Conservation (phyloP, 2,329 filamentous ascomycete genomes). For the Trichophyton benhamiae region DNA sequence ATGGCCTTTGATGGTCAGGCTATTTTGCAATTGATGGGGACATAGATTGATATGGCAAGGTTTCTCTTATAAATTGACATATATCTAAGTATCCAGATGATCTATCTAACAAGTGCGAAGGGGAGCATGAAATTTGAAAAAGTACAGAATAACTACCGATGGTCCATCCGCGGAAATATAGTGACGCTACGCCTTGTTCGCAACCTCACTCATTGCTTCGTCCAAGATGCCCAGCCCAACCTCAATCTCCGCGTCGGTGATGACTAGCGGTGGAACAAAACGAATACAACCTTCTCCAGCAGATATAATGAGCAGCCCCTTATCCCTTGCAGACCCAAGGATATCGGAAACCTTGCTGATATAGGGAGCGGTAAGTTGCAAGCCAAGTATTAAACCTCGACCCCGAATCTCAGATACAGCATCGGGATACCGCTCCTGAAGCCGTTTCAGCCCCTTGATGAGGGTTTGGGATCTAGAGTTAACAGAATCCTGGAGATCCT, state of each 20-base stretch:
- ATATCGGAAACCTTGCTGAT: conserved; percentile 43
- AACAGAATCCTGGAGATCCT: conserved; percentile 58
- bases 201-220: conserved; percentile 42
- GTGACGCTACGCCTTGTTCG: background rate
- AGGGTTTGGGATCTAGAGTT: conserved; percentile 53
- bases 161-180: background rate
- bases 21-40: background rate
- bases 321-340: conserved; percentile 73
- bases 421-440: conserved; percentile 53
- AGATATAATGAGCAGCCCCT: conserved; percentile 80
- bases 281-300: conserved; percentile 84
- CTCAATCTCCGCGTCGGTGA: conserved; percentile 68
- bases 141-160: background rate
- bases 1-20: background rate
- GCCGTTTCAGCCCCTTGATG: conserved; percentile 43
- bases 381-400: conserved; percentile 69
- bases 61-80: background rate
- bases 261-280: conserved; percentile 77
- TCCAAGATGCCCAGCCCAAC: conserved; percentile 65
- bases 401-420: conserved; percentile 70
- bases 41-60: background rate
- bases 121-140: background rate
- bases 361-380: conserved; percentile 65
- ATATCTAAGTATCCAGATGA: background rate
- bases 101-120: background rate